Conservation (phyloP, 805 yeast species). For the Cyberlindnera galapagoensis region DNA sequence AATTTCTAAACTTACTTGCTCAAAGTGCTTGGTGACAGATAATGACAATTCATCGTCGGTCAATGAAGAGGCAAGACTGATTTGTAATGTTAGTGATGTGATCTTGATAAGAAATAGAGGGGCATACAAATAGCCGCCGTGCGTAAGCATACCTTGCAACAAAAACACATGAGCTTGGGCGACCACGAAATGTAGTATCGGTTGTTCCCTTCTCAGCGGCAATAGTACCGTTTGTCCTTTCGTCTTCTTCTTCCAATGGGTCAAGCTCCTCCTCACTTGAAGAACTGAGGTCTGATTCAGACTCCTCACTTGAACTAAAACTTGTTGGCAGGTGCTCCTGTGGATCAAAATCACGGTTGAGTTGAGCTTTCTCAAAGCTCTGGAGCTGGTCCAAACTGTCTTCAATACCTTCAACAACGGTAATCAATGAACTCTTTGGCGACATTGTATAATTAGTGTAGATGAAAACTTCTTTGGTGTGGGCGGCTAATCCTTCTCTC, state of each 20-base stretch:
- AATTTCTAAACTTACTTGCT: conserved; percentile 25
- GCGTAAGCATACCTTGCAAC: conserved; percentile 54
- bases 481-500: too few species aligned
- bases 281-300: conserved; percentile 17
- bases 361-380: conserved; percentile 6
- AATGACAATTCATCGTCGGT: conserved; percentile 67
- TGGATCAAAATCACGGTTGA: conserved; percentile 8
- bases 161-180: conserved; percentile 84
- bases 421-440: conserved; percentile 9
- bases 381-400: conserved; percentile 6
- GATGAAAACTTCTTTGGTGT: too few species aligned
- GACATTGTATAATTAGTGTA: too few species aligned
- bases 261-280: conserved; percentile 19
- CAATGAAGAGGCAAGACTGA: conserved; percentile 56
- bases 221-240: conserved; percentile 13
- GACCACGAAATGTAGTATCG: conserved; percentile 35
- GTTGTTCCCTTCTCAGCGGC: conserved; percentile 6
- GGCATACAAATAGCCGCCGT: background rate
- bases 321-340: conserved; percentile 15
- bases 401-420: conserved; percentile 13
- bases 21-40: conserved; percentile 64
- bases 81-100: conserved; percentile 22
- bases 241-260: conserved; percentile 8
- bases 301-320: conserved; percentile 21
- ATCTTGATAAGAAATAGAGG: background rate